Percentiles rank a stretch among this genome's conserved stretches.
These are phyloP conservation scores for Scedosporium boydii DNA, from an alignment of 2,329 filamentous ascomycete genomes.

Conservation along the genomic window DNA sequence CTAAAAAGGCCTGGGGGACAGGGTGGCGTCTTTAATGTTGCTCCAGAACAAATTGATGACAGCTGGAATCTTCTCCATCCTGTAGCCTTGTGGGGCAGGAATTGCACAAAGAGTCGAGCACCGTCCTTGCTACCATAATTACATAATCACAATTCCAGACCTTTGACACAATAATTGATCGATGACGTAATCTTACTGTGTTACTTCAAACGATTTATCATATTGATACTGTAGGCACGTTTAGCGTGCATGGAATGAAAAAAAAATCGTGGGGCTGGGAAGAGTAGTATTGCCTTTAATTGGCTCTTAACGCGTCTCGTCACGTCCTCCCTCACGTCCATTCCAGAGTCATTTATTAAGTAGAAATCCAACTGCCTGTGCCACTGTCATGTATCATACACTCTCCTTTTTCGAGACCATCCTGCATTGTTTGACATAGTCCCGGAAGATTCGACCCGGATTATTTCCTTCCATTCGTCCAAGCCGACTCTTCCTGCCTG, in stretches of 20 bases:
- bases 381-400: background rate
- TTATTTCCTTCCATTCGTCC: no score
- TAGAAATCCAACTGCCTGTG: background rate
- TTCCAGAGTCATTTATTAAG: background rate
- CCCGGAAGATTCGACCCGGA: no score
- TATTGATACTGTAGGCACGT: background rate
- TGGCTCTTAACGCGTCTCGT: slow-evolving; percentile 5
- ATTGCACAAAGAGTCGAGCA: background rate
- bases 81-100: no score
- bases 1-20: background rate
- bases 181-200: background rate
- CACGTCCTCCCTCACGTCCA: background rate
- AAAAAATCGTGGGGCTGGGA: slow-evolving; percentile 20
- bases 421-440: no score
- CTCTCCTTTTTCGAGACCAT: no score
- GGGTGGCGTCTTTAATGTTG: background rate
- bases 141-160: no score
- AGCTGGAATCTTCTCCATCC: background rate
- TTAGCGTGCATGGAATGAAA: background rate
- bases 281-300: background rate
- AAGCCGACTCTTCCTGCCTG: no score
- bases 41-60: background rate
- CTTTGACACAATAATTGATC: no score
- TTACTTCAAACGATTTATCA: background rate
- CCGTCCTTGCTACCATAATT: background rate